phyloP scores from a whole-genome alignment of 345 rosid genomes.

The Schrenkiella parvula region DNA sequence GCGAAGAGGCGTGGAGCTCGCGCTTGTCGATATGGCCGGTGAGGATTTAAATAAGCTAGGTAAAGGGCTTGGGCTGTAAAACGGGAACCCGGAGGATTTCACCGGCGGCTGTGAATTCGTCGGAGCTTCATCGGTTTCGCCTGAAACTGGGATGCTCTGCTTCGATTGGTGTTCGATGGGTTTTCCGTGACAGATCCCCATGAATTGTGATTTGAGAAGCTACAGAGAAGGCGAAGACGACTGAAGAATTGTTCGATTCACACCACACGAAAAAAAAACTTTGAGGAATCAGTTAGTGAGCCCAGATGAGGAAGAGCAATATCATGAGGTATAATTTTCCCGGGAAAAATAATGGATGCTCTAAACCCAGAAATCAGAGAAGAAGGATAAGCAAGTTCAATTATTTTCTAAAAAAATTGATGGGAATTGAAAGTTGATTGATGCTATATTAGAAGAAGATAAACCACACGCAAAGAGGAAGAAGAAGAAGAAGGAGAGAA shows the following conservation, averaged over 20 bases:
- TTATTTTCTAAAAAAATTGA: conserved; percentile 29
- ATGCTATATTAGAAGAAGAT: conserved; percentile 1
- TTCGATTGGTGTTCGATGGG: conserved; percentile 41
- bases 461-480: conserved; percentile 15
- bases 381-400: conserved; percentile 25
- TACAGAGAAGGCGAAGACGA: neutral
- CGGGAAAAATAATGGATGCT: conserved; percentile 1
- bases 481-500: conserved; percentile 20
- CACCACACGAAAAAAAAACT: neutral
- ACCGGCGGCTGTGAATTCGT: conserved; percentile 37
- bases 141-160: conserved; percentile 20
- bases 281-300: conserved; percentile 13
- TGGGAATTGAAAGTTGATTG: neutral
- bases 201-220: conserved; percentile 20
- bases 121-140: conserved; percentile 20
- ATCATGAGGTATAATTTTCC: conserved; percentile 1
- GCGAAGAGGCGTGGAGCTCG: conserved; percentile 84
- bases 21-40: conserved; percentile 61
- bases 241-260: neutral
- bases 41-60: conserved; percentile 84
- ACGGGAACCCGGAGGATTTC: conserved; percentile 71
- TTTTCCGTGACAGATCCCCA: conserved; percentile 96
- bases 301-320: neutral
- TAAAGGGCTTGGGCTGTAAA: conserved; percentile 86
- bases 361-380: conserved; percentile 5